A percentile compares a stretch with the other conserved stretches of the same genome.
Evolutionary conservation across 2,329 filamentous ascomycete species (phyloP).

Genomic region (Hypoxylon sp.): DNA sequence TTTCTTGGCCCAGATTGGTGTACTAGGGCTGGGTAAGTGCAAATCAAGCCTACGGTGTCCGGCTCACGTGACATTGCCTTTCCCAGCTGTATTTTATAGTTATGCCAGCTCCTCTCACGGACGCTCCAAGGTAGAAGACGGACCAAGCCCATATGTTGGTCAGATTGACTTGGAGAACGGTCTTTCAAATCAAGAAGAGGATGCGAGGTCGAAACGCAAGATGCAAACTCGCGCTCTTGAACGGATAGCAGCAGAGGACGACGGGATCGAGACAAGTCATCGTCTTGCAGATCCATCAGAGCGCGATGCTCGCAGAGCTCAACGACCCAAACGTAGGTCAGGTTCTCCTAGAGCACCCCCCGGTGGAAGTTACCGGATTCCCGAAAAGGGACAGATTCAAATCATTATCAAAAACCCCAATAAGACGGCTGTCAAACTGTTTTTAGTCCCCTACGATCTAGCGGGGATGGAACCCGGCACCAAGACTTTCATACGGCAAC

Average conservation of each 20-base stretch:
- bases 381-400: constrained; percentile 92
- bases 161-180: constrained; percentile 91
- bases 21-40: constrained; percentile 90
- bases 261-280: constrained; percentile 45
- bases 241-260: constrained; percentile 53
- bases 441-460: constrained; percentile 93
- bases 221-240: constrained; percentile 62
- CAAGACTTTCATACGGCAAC: constrained; percentile 95
- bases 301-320: constrained; percentile 51
- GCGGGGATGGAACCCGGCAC: constrained; percentile 92
- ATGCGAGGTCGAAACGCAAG: constrained; percentile 64
- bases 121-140: constrained; percentile 79
- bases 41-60: constrained; percentile 88
- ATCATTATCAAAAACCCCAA: constrained; percentile 99
- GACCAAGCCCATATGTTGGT: constrained; percentile 95
- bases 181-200: constrained; percentile 68
- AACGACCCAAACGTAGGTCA: constrained; percentile 68
- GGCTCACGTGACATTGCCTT: constrained; percentile 89
- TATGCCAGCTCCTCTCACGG: constrained; percentile 79
- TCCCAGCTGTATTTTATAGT: constrained; percentile 96
- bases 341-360: constrained; percentile 77
- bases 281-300: constrained; percentile 48
- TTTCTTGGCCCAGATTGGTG: constrained; percentile 95
- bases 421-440: constrained; percentile 97
- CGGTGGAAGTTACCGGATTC: constrained; percentile 93